These are phyloP conservation scores for Wickerhamomyces bovis DNA, from an alignment of 805 yeast genomes.

Conservation along the genomic window DNA sequence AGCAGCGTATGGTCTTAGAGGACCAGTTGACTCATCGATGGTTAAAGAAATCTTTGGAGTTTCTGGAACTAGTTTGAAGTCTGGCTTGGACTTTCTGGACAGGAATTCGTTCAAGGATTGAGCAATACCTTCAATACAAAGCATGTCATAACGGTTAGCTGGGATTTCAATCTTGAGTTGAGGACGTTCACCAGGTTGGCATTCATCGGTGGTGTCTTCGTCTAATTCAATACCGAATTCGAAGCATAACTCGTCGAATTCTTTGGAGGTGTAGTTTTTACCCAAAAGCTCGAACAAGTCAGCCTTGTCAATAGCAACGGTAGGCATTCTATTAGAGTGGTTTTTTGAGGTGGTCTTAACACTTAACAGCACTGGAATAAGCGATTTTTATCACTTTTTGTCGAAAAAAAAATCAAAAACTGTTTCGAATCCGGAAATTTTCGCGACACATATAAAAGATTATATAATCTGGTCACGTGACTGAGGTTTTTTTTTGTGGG, in stretches of 20 bases:
- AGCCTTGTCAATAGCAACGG: conserved; percentile 90
- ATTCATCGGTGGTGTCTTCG: conserved; percentile 85
- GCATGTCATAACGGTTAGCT: conserved; percentile 97
- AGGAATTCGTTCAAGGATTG: conserved; percentile 89
- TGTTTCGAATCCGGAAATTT: background rate
- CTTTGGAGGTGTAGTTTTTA: conserved; percentile 67
- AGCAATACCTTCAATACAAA: conserved; percentile 97
- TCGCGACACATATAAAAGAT: background rate
- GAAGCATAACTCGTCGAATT: conserved; percentile 95
- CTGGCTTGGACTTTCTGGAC: conserved; percentile 62
- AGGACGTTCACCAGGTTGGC: conserved; percentile 84
- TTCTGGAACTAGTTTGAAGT: conserved; percentile 54
- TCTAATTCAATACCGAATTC: conserved; percentile 97
- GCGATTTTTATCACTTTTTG: background rate
- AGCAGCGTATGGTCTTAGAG: conserved; percentile 87
- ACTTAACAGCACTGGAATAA: background rate
- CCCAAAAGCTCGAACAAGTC: conserved; percentile 84
- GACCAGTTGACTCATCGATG: conserved; percentile 66
- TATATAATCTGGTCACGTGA: background rate
- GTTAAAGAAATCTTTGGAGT: conserved; percentile 59
- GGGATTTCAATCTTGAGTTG: conserved; percentile 95
- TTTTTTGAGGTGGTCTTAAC: background rate
- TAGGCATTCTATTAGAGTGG: conserved; percentile 76
- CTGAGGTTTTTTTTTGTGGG: background rate
- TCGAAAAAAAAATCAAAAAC: background rate